Evolutionary conservation across 306 rosid genomes (phyloP), one percentile per base, ranked within the genome.

Genomic region (Vigna hirtella): DNA sequence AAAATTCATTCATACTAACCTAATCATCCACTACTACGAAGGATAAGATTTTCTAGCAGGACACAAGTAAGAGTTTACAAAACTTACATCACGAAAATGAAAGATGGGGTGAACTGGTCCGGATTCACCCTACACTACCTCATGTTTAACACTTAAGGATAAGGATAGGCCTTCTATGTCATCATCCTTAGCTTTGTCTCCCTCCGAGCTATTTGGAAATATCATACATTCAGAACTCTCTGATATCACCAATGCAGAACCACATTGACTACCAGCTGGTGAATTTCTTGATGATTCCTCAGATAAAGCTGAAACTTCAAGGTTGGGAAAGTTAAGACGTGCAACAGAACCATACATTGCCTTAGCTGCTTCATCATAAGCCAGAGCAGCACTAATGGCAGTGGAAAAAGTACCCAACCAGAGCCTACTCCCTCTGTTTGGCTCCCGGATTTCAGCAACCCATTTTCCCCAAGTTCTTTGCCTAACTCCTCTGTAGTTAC

Each of bases 341-440:
- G 94, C 94, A 13, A 58, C n/a, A 8, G 90, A 70, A 28, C 91
- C 90, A 47, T 89, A 91, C 89, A 91, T 76, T 55, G 91, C 89
- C 81, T 91, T 85, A 17, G 97, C 94, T 28, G 93, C 94, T 81
- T 91, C 89, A 79, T 91, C 97, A 66, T 91, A 91, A 11, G 93
- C 88, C 67, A 91, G 82, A 71, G 97, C 97, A 51, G 97, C 94
- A 38, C 76, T 88, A 59, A 90, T 87, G 42, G 93, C 91, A 7
- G 92, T 83, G 7, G 90, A 53, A 77, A 58, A 58, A 24, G 65
- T 58, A 58, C 65, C 65, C 40, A 58, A 58, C 65, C 65, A 58
- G 9, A 58, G 65, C 65, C 65, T 58, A 58, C n/a, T 58, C 38
- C 65, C 65, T 58, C 65, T 58, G 38, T 58, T 58, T 6, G 65